These are phyloP conservation scores for Blastobotrys petasosporus DNA, from an alignment of 1,139 yeast genomes.

Conservation along the genomic window DNA sequence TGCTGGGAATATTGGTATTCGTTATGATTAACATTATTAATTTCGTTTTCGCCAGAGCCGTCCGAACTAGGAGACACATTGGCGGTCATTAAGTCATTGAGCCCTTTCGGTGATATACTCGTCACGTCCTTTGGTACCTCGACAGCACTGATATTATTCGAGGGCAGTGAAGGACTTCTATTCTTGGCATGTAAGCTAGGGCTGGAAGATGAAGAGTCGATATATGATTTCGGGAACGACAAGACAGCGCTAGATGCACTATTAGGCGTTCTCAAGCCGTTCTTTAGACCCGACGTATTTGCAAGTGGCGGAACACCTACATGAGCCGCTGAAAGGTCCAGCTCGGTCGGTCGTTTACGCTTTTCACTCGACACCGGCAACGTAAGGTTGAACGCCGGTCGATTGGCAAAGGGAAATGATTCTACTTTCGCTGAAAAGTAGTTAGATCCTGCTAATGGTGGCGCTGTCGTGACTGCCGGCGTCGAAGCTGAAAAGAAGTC, in stretches of 20 bases:
- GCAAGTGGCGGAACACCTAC: too few species aligned
- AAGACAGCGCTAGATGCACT: slow-evolving; percentile 3
- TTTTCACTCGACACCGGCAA: too few species aligned
- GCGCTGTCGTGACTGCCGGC: slow-evolving; percentile 8
- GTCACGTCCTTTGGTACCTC: slow-evolving; percentile 3
- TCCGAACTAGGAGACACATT: too few species aligned
- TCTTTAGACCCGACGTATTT: background rate
- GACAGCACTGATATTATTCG: slow-evolving; percentile 3
- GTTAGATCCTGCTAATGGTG: background rate
- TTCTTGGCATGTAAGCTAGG: slow-evolving; percentile 1
- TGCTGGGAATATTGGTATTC: background rate
- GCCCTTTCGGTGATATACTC: too few species aligned
- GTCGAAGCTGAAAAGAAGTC: background rate
- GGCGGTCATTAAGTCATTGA: too few species aligned
- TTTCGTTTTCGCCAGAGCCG: too few species aligned
- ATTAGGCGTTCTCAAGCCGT: slow-evolving; percentile 7
- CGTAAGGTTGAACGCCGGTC: too few species aligned
- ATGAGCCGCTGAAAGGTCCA: too few species aligned
- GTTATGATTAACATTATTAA: background rate
- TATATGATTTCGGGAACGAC: slow-evolving; percentile 1
- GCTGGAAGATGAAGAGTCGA: slow-evolving; percentile 1
- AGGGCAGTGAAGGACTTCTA: slow-evolving; percentile 5
- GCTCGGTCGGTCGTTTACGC: too few species aligned
- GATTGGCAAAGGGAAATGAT: too few species aligned
- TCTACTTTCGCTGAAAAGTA: too few species aligned